Base-by-base conservation (phyloP, 176 grass and related monocot species). In the Zoysia pacifica region DNA sequence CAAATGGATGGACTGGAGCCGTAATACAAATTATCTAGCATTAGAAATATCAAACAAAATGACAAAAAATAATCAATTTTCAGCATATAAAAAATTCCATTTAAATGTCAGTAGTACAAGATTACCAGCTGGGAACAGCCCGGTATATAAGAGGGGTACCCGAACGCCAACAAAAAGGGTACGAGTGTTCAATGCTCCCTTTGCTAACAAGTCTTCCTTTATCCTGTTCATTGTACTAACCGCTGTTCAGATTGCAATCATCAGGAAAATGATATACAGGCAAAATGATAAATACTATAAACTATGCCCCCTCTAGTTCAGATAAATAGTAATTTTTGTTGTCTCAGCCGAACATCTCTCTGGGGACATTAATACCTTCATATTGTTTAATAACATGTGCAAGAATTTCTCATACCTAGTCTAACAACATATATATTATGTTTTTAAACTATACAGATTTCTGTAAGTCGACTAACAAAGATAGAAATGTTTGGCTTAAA, bases 81-180 rank as follows among this genome's bases (percentile, higher is more conserved):
- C 51, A 61, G 61, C 74, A 69, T 65, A 79, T 15, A 7, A 15
- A 55, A 4, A 75, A 40, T 55, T 70, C 72, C 10, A 85, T 47
- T 82, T 74, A 52, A 5, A 79, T 1, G 48, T 52, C 81, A 87
- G 50, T 46, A 85, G 60, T 66, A 76, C 63, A 83, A 91, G 68
- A 60, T 74, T 88, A 99, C 96, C 96, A 99, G 81, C 96, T 99
- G 85, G 96, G 96, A 72, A 99, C 96, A 64, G 96, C 96, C 82
- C 90, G 89, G 74, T 99, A 99, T 72, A 99, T 83, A 79, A 99
- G 90, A 89, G 96, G 96, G 75, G 96, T 99, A 0, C 93, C 96
- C 4, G 96, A 95, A 77, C 96, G 90, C 96, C 96, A 99, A 79
- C 96, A 99, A 89, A 90, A 99, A n/a, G 96, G 96, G 83, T 99